These are phyloP conservation scores for Iberis pinnata DNA, from an alignment of 345 rosid species.

Conservation along the genomic window DNA sequence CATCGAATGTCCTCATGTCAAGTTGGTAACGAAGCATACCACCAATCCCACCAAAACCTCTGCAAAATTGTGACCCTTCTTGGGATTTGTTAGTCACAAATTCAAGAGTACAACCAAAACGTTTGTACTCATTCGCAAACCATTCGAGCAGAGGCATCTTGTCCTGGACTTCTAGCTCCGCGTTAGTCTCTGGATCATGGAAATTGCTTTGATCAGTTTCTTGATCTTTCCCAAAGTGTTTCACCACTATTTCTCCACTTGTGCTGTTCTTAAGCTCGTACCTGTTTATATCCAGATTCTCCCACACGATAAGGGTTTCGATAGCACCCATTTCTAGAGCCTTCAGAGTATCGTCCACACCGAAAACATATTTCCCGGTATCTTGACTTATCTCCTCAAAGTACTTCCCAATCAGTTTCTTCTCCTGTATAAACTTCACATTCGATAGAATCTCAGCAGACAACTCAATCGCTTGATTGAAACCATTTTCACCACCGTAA, in stretches of 20 bases:
- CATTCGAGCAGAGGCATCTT: slow-evolving; percentile 75
- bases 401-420: slow-evolving; percentile 76
- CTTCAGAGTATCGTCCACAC: slow-evolving; percentile 78
- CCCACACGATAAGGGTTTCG: slow-evolving; percentile 88
- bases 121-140: slow-evolving; percentile 87
- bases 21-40: slow-evolving; percentile 89
- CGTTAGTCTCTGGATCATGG: slow-evolving; percentile 50
- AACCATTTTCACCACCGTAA: slow-evolving; percentile 90
- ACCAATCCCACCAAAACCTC: slow-evolving; percentile 93
- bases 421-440: slow-evolving; percentile 95
- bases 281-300: slow-evolving; percentile 72
- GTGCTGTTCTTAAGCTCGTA: slow-evolving; percentile 54
- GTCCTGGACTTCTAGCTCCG: slow-evolving; percentile 69
- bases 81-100: slow-evolving; percentile 90
- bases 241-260: slow-evolving; percentile 53
- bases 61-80: slow-evolving; percentile 90
- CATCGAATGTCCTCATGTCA: slow-evolving; percentile 80
- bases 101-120: slow-evolving; percentile 74
- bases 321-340: slow-evolving; percentile 91
- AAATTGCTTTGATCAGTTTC: slow-evolving; percentile 68
- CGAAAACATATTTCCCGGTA: slow-evolving; percentile 82
- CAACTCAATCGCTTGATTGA: slow-evolving; percentile 84
- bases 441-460: slow-evolving; percentile 83
- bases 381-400: slow-evolving; percentile 96
- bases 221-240: slow-evolving; percentile 70